A percentile compares a stretch with the other conserved stretches of the same genome.
Conservation (phyloP, 805 yeast species). For the Ogataea salicorniae region DNA sequence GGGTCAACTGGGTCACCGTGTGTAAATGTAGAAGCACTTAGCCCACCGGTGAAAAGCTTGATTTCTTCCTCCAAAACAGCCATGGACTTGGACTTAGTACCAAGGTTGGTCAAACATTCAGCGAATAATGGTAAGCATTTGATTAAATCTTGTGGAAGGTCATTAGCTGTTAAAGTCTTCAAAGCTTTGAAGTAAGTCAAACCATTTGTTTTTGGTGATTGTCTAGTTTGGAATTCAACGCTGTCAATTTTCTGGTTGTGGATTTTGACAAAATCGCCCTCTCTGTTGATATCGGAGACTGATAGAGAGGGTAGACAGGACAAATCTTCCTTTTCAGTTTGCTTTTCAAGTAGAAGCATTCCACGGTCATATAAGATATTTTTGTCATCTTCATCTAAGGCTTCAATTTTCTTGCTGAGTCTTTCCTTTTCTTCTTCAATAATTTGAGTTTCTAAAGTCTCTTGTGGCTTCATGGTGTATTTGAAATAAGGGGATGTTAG, state of each 20-base stretch:
- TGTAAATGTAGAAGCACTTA: constrained; percentile 56
- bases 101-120: constrained; percentile 77
- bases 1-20: constrained; percentile 50
- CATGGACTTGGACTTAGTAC: constrained; percentile 68
- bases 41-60: constrained; percentile 79
- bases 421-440: constrained; percentile 53
- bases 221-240: constrained; percentile 23
- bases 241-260: constrained; percentile 24
- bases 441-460: constrained; percentile 44
- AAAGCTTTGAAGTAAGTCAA: constrained; percentile 70
- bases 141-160: constrained; percentile 56
- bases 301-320: constrained; percentile 76
- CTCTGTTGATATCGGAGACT: constrained; percentile 64
- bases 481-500: constrained; percentile 54
- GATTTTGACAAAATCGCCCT: constrained; percentile 37
- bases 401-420: constrained; percentile 37
- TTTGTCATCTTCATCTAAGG: constrained; percentile 51
- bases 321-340: constrained; percentile 64
- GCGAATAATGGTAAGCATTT: constrained; percentile 73
- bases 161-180: constrained; percentile 45
- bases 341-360: constrained; percentile 51
- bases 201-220: constrained; percentile 59
- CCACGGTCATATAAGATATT: constrained; percentile 58
- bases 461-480: constrained; percentile 73
- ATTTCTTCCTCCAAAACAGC: constrained; percentile 83